Percentiles rank a stretch among this genome's conserved stretches.
phyloP scores from a whole-genome alignment of 257 asterid genomes.

The Ocimum tenuiflorum region DNA sequence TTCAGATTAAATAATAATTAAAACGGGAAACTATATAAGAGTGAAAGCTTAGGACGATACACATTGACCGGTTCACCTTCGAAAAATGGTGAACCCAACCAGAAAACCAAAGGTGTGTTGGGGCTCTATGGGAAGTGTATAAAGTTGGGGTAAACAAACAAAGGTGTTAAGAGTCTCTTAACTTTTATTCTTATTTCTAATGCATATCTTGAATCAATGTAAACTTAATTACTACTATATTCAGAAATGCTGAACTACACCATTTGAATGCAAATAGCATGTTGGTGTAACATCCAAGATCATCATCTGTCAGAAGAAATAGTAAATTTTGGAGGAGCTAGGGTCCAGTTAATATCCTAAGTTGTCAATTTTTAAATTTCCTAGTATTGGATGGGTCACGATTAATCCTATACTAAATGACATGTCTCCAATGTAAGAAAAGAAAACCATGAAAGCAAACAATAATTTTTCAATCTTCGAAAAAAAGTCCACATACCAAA shows the following conservation, averaged over 20 bases:
- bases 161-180: neutral
- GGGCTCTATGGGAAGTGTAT: neutral
- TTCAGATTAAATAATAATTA: too few species aligned
- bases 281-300: neutral
- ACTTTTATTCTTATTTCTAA: neutral
- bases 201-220: neutral
- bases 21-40: too few species aligned
- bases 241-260: conserved; percentile 1
- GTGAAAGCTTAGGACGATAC: too few species aligned
- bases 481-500: conserved; percentile 41
- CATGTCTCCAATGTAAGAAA: neutral
- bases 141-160: neutral
- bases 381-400: neutral
- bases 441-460: conserved; percentile 1
- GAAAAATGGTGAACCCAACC: too few species aligned
- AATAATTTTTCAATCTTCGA: conserved; percentile 1
- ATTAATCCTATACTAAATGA: neutral
- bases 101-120: neutral
- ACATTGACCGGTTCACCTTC: too few species aligned
- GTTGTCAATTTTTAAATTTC: neutral
- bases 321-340: neutral
- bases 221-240: conserved; percentile 6
- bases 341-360: neutral
- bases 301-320: conserved; percentile 13
- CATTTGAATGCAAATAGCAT: conserved; percentile 1